Base-by-base conservation (phyloP, 345 rosid species). In the Dipteronia dyeriana region DNA sequence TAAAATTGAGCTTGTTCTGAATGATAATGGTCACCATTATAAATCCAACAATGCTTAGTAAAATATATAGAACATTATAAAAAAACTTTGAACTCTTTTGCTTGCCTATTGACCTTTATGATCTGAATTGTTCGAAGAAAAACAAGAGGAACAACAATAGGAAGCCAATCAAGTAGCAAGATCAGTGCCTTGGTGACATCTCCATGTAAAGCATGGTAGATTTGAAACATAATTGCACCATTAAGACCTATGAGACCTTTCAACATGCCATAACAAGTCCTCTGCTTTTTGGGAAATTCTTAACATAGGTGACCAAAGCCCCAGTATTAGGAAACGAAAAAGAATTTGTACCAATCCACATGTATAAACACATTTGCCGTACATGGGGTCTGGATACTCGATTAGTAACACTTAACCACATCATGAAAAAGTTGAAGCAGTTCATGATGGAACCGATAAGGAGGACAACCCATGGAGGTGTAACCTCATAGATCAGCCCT, bases 261-360 rank as follows among this genome's bases (percentile, higher is more conserved):
- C 75, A 87, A 80, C 39, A 88, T 76, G 76, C 92, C 92, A 88
- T 68, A 68, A 87, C 84, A 66, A 82, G 83, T 14, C 88, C 90
- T 74, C 90, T 75, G 70, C 86, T 83, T 54, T 87, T 87, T 14
- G 92, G 92, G 86, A 88, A 88, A 77, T 87, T 88, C 76, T 87
- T 87, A 23, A 88, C 92, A 71, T 83, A 85, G 60, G 92, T 87
- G 73, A 87, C 90, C 0, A 85, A 73, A 12, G 86, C 82, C 8
- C 92, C 90, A 0, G 90, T 89, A 14, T 87, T 87, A 68, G 90
- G 85, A 23, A 87, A 89, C 1, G 92, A 80, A 73, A 85, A 90
- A 0, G 92, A 89, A 79, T 89, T 89, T 3, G 92, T 86, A 9
- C 90, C 92, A 3, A 87, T 31, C 31, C 87, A 89, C 12, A 85